A percentile compares a stretch with the other conserved stretches of the same genome.
These are phyloP conservation scores for Rhodomyrtus tomentosa DNA, from an alignment of 345 rosid species.

Conservation along the genomic window DNA sequence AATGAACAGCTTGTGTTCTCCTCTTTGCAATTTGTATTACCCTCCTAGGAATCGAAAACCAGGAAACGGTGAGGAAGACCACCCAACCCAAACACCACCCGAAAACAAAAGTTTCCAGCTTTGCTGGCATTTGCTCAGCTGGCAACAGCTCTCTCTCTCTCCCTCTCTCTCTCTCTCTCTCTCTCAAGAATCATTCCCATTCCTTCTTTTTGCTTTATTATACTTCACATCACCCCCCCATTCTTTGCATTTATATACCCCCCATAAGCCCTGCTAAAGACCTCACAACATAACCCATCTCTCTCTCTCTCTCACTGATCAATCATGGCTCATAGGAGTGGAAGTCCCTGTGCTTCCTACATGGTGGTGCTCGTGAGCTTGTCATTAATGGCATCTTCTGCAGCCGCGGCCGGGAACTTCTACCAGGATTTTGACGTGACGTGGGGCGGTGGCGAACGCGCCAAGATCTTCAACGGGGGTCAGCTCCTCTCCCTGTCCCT, in stretches of 20 bases:
- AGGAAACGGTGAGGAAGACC: neutral
- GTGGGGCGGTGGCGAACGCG: conserved; percentile 49
- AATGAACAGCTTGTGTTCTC: neutral
- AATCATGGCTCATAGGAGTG: neutral
- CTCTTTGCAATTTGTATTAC: neutral
- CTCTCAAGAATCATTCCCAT: neutral
- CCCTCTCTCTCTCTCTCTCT: neutral
- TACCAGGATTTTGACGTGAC: conserved; percentile 32
- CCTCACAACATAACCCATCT: neutral
- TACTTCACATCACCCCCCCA: neutral
- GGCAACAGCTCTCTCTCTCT: neutral
- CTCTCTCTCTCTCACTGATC: neutral
- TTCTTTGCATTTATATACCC: neutral
- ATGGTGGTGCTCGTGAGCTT: neutral
- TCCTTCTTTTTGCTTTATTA: neutral
- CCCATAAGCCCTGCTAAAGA: neutral
- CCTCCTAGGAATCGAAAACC: neutral
- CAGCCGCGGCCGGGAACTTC: conserved; percentile 21
- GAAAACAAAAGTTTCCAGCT: conserved; percentile 9
- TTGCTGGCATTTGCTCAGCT: conserved; percentile 6
- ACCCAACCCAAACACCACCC: neutral
- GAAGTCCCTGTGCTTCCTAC: neutral
- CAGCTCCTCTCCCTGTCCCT: conserved; percentile 47
- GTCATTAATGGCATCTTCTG: neutral
- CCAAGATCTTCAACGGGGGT: conserved; percentile 36